A percentile compares a stretch with the other conserved stretches of the same genome.
Conservation (phyloP, 1,284 basidiomycete genomes). For the Dichomitus squalens region DNA sequence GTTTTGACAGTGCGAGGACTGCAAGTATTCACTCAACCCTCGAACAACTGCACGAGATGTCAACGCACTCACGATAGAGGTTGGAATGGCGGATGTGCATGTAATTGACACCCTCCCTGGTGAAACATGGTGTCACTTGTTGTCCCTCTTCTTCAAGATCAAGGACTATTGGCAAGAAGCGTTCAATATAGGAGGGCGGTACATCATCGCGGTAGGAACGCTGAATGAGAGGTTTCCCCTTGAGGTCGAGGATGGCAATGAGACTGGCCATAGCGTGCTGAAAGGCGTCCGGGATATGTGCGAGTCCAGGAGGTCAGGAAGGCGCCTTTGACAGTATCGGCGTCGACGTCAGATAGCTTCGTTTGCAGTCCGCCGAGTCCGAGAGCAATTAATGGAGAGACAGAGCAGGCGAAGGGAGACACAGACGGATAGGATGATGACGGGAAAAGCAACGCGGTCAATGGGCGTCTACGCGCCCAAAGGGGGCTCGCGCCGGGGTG, state of each 20-base stretch:
- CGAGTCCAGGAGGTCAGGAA: neutral
- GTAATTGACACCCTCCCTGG: constrained; percentile 93
- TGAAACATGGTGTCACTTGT: constrained; percentile 94
- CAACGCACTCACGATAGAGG: constrained; percentile 78
- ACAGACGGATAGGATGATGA: neutral
- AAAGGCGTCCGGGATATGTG: neutral
- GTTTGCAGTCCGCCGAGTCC: neutral
- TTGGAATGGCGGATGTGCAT: constrained; percentile 99
- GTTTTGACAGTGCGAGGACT: constrained; percentile 96
- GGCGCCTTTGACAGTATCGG: neutral
- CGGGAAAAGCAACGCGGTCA: neutral
- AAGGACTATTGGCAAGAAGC: constrained; percentile 92
- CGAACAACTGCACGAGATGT: neutral
- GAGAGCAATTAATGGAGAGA: neutral
- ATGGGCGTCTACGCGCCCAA: constrained; percentile 11
- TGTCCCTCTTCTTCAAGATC: constrained; percentile 98
- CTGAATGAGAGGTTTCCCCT: constrained; percentile 98
- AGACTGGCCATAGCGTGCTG: constrained; percentile 54
- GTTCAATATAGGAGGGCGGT: constrained; percentile 84
- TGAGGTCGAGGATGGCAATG: constrained; percentile 96
- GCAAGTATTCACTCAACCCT: constrained; percentile 2
- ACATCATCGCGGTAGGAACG: constrained; percentile 98
- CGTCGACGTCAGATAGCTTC: neutral
- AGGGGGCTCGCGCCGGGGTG: constrained; percentile 15
- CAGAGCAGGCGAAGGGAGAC: neutral